Evolutionary conservation across 768 basidiomycete species (phyloP).

Genomic region (Pleurotus cornucopiae): DNA sequence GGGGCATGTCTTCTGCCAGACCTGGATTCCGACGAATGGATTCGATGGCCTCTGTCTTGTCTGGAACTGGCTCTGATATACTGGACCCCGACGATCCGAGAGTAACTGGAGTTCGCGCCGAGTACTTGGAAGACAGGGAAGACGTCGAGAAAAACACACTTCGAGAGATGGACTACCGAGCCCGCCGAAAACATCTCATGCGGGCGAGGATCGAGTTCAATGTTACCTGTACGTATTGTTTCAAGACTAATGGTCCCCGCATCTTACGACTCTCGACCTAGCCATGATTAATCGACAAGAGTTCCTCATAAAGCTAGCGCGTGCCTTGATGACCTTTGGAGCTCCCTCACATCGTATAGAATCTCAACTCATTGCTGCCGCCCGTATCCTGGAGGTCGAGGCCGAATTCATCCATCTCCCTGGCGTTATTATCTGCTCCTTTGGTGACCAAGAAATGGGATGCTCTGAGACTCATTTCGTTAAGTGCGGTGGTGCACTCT

Average conservation of each 20-base stretch:
- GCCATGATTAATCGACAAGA: conserved; percentile 80
- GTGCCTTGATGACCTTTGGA: conserved; percentile 86
- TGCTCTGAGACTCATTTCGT: conserved; percentile 88
- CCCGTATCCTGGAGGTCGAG: conserved; percentile 84
- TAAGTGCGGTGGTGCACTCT: conserved; percentile 71
- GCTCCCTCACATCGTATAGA: conserved; percentile 94
- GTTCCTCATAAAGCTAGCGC: conserved; percentile 82
- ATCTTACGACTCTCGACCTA: conserved; percentile 15
- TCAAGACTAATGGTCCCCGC: too few relatives aligned
- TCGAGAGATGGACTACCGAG: conserved; percentile 62
- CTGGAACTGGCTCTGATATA: conserved; percentile 40
- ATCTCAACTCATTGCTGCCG: conserved; percentile 84
- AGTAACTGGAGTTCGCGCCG: conserved; percentile 52
- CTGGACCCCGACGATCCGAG: conserved; percentile 73
- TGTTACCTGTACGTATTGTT: conserved; percentile 49
- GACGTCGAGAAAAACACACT: conserved; percentile 60
- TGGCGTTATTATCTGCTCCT: conserved; percentile 79
- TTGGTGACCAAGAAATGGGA: conserved; percentile 86
- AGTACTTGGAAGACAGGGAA: conserved; percentile 51
- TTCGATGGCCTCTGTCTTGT: conserved; percentile 38
- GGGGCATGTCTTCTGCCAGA: conserved; percentile 18
- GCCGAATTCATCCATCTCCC: conserved; percentile 90
- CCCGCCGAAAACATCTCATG: conserved; percentile 61
- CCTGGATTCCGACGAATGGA: conserved; percentile 31
- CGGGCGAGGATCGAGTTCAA: conserved; percentile 72